Conservation (phyloP, 139 green algal genomes). For the Yamagishiella unicocca region DNA sequence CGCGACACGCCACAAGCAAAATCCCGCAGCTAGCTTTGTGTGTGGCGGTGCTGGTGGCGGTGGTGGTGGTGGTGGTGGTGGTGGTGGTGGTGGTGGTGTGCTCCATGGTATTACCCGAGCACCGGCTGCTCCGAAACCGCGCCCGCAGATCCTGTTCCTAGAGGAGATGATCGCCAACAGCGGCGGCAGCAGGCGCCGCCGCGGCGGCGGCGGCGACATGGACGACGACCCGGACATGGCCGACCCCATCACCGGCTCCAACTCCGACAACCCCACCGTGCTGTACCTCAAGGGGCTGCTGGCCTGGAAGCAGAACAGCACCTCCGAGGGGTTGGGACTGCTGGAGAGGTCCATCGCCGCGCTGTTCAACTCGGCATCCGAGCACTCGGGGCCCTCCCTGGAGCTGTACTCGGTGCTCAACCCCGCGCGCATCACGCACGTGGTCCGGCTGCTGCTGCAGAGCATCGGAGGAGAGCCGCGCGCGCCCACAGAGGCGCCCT, state of each 20-base stretch:
- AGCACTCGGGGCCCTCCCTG: slow-evolving; percentile 48
- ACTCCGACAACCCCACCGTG: slow-evolving; percentile 44
- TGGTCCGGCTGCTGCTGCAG: slow-evolving; percentile 70
- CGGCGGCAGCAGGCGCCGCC: background rate
- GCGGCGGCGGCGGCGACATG: background rate
- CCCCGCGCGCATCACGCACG: slow-evolving; percentile 63
- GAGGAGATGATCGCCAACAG: slow-evolving; percentile 42
- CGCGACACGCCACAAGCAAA: no score
- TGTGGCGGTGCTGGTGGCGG: no score
- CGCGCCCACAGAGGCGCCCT: slow-evolving; percentile 62
- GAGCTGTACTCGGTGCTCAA: slow-evolving; percentile 62
- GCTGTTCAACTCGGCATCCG: slow-evolving; percentile 50
- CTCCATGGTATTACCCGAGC: background rate
- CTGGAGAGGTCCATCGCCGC: slow-evolving; percentile 67
- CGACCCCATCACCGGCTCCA: slow-evolving; percentile 27
- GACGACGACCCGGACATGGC: slow-evolving; percentile 42
- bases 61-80: no score
- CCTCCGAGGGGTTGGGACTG: slow-evolving; percentile 48
- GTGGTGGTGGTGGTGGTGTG: no score
- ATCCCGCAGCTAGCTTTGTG: no score
- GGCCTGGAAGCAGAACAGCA: slow-evolving; percentile 59
- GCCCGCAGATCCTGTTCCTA: slow-evolving; percentile 43
- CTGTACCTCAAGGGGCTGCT: slow-evolving; percentile 67
- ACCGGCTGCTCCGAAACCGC: background rate
- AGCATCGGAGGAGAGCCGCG: slow-evolving; percentile 62